Percentiles rank a stretch among this genome's conserved stretches.
Evolutionary conservation across 164 flowering plant genomes (phyloP).

Genomic region (Umbilicus rupestris): DNA sequence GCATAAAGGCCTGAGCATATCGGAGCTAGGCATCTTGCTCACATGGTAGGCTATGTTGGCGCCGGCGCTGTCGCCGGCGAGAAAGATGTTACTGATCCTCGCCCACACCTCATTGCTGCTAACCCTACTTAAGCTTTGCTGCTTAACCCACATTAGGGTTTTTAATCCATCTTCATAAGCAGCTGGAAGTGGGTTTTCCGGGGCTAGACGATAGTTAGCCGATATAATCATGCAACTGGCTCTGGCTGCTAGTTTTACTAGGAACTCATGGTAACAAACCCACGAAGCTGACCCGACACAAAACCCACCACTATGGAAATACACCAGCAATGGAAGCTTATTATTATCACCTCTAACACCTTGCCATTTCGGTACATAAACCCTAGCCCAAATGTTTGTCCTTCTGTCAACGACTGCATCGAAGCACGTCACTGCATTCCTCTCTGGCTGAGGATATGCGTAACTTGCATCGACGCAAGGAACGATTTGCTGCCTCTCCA

Average conservation of each 20-base stretch:
- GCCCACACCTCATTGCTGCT: constrained; percentile 23
- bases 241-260: constrained; percentile 19
- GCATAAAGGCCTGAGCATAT: constrained; percentile 11
- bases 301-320: constrained; percentile 56
- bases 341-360: neutral
- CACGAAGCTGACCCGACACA: constrained; percentile 38
- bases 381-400: constrained; percentile 27
- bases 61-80: constrained; percentile 46
- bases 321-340: constrained; percentile 29
- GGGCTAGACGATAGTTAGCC: constrained; percentile 40
- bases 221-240: constrained; percentile 31
- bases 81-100: constrained; percentile 22
- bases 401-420: constrained; percentile 24
- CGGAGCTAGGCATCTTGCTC: constrained; percentile 12
- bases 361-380: constrained; percentile 21
- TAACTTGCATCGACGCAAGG: constrained; percentile 11
- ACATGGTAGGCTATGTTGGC: constrained; percentile 44
- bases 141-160: constrained; percentile 30
- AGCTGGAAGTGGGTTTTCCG: constrained; percentile 44
- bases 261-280: constrained; percentile 36
- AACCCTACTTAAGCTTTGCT: constrained; percentile 12
- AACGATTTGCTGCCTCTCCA: constrained; percentile 24
- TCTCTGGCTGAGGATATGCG: neutral
- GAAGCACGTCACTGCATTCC: constrained; percentile 11
- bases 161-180: constrained; percentile 41